Evolutionary conservation across 2,329 filamentous ascomycete genomes (phyloP).

Genomic region (Cercospora sp.): DNA sequence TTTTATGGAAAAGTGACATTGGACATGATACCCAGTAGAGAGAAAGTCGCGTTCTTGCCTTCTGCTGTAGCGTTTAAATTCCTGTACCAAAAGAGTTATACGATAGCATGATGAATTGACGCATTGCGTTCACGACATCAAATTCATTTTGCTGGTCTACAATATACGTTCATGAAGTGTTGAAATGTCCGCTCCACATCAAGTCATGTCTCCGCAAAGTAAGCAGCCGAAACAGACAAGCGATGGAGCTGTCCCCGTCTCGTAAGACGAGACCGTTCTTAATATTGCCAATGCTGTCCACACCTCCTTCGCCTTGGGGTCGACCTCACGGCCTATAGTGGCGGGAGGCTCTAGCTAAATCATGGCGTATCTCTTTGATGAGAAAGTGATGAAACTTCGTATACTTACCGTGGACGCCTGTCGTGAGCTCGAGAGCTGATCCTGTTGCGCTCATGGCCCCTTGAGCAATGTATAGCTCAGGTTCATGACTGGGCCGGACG

Average conservation of each 20-base stretch:
- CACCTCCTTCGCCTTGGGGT: conserved; percentile 30
- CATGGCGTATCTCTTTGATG: conserved; percentile 16
- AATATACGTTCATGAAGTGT: neutral
- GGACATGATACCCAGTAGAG: neutral
- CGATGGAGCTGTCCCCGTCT: conserved; percentile 24
- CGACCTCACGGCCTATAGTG: conserved; percentile 19
- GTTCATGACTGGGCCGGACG: neutral
- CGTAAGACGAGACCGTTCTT: conserved; percentile 25
- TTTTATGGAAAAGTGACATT: neutral
- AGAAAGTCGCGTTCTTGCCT: neutral
- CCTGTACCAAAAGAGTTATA: neutral
- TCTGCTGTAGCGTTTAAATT: neutral
- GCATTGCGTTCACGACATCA: neutral
- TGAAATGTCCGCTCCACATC: conserved; percentile 26
- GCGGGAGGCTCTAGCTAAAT: conserved; percentile 38
- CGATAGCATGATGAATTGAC: neutral
- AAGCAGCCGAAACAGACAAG: conserved; percentile 26
- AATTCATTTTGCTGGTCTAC: neutral
- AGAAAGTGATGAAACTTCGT: neutral
- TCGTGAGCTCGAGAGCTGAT: neutral
- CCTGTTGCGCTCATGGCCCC: neutral
- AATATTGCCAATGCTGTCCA: conserved; percentile 38
- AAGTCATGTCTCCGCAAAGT: conserved; percentile 25
- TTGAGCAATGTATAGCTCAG: neutral
- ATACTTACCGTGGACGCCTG: neutral